Evolutionary conservation across 2,329 filamentous ascomycete genomes (phyloP), one percentile per base, ranked within the genome.

Genomic region (Sporothrix brunneoviolacea): DNA sequence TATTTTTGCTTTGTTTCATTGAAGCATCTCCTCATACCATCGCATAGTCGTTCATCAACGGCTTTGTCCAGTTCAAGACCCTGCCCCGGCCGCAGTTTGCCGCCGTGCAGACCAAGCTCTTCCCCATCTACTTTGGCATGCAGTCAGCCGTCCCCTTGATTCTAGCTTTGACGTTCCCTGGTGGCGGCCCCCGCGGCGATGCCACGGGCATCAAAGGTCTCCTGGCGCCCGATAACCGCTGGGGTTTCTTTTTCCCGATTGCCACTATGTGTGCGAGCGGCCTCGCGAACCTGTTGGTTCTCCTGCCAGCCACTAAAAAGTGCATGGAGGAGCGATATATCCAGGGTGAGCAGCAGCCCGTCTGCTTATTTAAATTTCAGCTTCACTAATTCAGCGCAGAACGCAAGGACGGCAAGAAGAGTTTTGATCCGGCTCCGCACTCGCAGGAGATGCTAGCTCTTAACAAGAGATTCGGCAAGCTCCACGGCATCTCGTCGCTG

Each of bases 331-430:
- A 87, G 66, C 76, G 90, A 62, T 86, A 86, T 61, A 78, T 83
- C 43, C 91, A 95, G 74, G 86, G 87, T 88, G 70, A 56, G 76
- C 64, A 10, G 9, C 30, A n/a, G 4, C n/a, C 10, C 9, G n/a
- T n/a, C n/a, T n/a, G n/a, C n/a, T n/a, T n/a, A n/a, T n/a, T n/a
- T n/a, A n/a, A n/a, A n/a, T n/a, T n/a, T n/a, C n/a, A n/a, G n/a
- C n/a, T n/a, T n/a, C 21, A 40, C 27, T 39, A 13, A 28, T 24
- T 19, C 16, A 33, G 9, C 13, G 8, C 54, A 83, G 91, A 91
- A 74, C 89, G 85, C 55, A 82, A 84, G 60, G 91, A 96, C 64
- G 89, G 89, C 49, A 96, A 95, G 76, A 87, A 86, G 64, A 88
- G 83, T 67, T 87, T 86, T 61, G 89, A 95, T 57, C 71, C 79